Percentiles rank a stretch among this genome's conserved stretches.
phyloP scores from a whole-genome alignment of 1,139 yeast species.

The Geotrichum histeridarum region DNA sequence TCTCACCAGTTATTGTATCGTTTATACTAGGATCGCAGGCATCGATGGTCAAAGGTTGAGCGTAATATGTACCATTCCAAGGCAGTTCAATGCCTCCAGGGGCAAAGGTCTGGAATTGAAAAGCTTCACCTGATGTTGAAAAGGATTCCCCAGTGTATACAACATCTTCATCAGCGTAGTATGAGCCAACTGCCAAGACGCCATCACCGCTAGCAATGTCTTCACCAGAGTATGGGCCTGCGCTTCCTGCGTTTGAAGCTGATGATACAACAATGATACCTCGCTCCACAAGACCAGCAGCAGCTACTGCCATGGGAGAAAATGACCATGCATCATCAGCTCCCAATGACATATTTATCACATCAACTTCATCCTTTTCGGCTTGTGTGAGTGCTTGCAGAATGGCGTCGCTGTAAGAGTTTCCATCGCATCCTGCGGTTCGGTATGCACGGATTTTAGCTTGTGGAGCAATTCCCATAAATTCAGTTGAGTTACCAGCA shows the following conservation, averaged over 20 bases:
- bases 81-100: conserved; percentile 8
- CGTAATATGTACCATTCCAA: not conserved
- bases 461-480: conserved; percentile 25
- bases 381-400: conserved; percentile 24
- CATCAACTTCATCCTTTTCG: conserved; percentile 22
- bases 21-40: not conserved
- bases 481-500: conserved; percentile 18
- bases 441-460: conserved; percentile 24
- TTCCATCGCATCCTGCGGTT: conserved; percentile 24
- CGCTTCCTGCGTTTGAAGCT: conserved; percentile 22
- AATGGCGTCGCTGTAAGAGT: conserved; percentile 23
- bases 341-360: conserved; percentile 24
- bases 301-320: conserved; percentile 22
- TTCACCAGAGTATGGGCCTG: conserved; percentile 15
- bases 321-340: conserved; percentile 18
- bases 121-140: conserved; percentile 3
- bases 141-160: conserved; percentile 5
- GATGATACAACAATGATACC: conserved; percentile 23
- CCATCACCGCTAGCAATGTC: conserved; percentile 16
- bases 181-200: conserved; percentile 17
- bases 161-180: conserved; percentile 10
- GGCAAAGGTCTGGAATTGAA: conserved; percentile 9
- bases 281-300: conserved; percentile 17
- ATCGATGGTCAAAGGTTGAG: not conserved
- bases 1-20: not conserved